Percentiles rank a stretch among this genome's conserved stretches.
These are phyloP conservation scores for Cucurbita maxima DNA, from an alignment of 306 rosid species.

Conservation along the genomic window DNA sequence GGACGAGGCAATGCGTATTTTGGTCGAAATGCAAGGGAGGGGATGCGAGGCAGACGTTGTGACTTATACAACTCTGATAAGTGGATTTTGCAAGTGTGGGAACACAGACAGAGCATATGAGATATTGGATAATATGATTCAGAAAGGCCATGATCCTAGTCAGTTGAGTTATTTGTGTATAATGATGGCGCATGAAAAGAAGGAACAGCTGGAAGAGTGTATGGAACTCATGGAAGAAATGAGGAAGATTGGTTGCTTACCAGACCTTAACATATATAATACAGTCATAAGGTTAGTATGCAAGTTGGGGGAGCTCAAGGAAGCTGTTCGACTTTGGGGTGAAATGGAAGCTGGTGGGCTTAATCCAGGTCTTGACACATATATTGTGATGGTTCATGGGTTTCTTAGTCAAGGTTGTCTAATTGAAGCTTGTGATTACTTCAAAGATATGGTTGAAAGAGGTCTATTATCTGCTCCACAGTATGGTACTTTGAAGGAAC, in stretches of 20 bases:
- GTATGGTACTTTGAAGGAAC: slow-evolving; percentile 65
- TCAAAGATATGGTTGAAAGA: slow-evolving; percentile 66
- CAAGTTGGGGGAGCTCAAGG: slow-evolving; percentile 63
- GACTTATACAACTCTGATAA: slow-evolving; percentile 56
- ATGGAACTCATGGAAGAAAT: slow-evolving; percentile 56
- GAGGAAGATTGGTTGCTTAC: slow-evolving; percentile 57
- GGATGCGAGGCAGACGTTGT: slow-evolving; percentile 56
- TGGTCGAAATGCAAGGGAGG: slow-evolving; percentile 58
- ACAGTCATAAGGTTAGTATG: slow-evolving; percentile 58
- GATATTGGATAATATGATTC: slow-evolving; percentile 61
- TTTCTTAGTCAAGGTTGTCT: slow-evolving; percentile 50
- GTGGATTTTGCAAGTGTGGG: slow-evolving; percentile 79
- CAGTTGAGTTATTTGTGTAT: slow-evolving; percentile 51
- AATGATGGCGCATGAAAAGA: slow-evolving; percentile 71
- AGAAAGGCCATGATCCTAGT: slow-evolving; percentile 45
- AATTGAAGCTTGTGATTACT: slow-evolving; percentile 67
- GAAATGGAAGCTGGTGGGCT: slow-evolving; percentile 54
- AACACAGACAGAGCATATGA: slow-evolving; percentile 57
- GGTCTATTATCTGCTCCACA: slow-evolving; percentile 53
- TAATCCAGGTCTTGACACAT: slow-evolving; percentile 52
- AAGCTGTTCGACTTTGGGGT: slow-evolving; percentile 59
- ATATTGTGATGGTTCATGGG: slow-evolving; percentile 69
- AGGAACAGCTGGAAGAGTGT: slow-evolving; percentile 73
- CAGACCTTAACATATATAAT: slow-evolving; percentile 51
- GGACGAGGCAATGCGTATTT: slow-evolving; percentile 66